Evolutionary conservation across 495 filamentous ascomycete genomes (phyloP), one percentile per base, ranked within the genome.

Genomic region (Penicillium psychrofluorescens): DNA sequence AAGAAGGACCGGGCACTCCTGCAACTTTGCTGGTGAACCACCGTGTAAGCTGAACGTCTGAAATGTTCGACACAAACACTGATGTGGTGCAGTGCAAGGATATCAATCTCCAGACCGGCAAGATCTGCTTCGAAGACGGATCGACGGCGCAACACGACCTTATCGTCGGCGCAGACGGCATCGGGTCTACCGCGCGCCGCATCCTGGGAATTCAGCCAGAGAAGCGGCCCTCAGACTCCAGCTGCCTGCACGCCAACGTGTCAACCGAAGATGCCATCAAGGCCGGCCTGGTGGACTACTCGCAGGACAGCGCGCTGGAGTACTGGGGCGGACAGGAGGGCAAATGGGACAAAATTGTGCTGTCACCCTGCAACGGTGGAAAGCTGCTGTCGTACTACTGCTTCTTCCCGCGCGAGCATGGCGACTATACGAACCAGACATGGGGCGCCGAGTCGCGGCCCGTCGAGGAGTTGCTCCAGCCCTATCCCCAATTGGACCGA

Each of bases 261-360:
- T 39, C 35, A 16, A 71, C 72, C 6, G 65, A 67, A 15, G 66
- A 73, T 13, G 71, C 67, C 12, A 58, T 63, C 31, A 49, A 48
- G 6, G 59, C 72, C 1, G 71, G 71, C 0, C 49, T 73, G 11
- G 59, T 67, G 10, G 62, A 73, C 50, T 71, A 71, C 43, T 68
- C 68, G 0, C 45, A 68, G 13, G 31, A 73, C 49, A 63, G 54
- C 12, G 71, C 71, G 2, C 47, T 75, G 4, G 65, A 75, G 42
- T 73, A 71, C 56, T 75, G 71, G 71, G 71, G 71, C 10, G 71
- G 71, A 11, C 68, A 71, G 40, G 65, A 71, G 38, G 65, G 66
- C 35, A 72, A 70, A 47, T 66, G 61, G 58, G 63, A 71, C 31
- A 75, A 75, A 52, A 75, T 75, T 38, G 70, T 73, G 5, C 54